These are phyloP conservation scores for Coemansia sp. DNA, from an alignment of 192 early-diverging fungal genomes.

Conservation along the genomic window DNA sequence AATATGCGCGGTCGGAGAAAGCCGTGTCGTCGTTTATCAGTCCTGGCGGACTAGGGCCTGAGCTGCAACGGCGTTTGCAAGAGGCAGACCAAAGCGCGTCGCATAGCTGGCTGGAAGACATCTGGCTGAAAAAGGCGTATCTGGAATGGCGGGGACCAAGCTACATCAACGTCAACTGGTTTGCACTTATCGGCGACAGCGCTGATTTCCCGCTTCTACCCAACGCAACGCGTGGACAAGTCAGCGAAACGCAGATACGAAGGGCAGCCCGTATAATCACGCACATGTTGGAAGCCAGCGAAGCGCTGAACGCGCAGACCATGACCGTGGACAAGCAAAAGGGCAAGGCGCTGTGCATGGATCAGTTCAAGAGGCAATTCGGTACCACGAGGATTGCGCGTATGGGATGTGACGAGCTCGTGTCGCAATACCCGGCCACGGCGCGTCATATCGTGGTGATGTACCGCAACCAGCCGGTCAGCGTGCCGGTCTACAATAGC, in stretches of 20 bases:
- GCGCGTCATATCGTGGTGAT: slow-evolving; percentile 85
- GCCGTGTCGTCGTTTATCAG: slow-evolving; percentile 74
- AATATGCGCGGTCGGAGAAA: slow-evolving; percentile 61
- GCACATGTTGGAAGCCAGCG: slow-evolving; percentile 73
- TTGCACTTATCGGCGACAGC: slow-evolving; percentile 69
- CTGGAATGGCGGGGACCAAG: slow-evolving; percentile 82
- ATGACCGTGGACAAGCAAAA: slow-evolving; percentile 72
- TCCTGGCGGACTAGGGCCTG: slow-evolving; percentile 68
- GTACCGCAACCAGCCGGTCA: slow-evolving; percentile 81
- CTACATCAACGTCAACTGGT: slow-evolving; percentile 92
- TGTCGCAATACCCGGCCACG: slow-evolving; percentile 69
- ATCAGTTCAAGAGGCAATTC: slow-evolving; percentile 89
- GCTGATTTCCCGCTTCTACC: slow-evolving; percentile 52
- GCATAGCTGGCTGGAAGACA: slow-evolving; percentile 86
- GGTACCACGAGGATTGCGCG: slow-evolving; percentile 78
- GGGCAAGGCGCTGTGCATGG: slow-evolving; percentile 87
- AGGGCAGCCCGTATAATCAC: slow-evolving; percentile 76
- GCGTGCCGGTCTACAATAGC: slow-evolving; percentile 71
- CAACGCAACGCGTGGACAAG: slow-evolving; percentile 40
- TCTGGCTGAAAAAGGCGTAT: slow-evolving; percentile 82
- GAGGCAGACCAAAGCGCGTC: slow-evolving; percentile 68
- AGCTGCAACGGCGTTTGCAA: slow-evolving; percentile 73
- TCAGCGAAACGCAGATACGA: slow-evolving; percentile 76
- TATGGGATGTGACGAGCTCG: slow-evolving; percentile 66
- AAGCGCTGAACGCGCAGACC: slow-evolving; percentile 64